Conservation (phyloP, 2,329 filamentous ascomycete species). For the Colletotrichum spinosum region DNA sequence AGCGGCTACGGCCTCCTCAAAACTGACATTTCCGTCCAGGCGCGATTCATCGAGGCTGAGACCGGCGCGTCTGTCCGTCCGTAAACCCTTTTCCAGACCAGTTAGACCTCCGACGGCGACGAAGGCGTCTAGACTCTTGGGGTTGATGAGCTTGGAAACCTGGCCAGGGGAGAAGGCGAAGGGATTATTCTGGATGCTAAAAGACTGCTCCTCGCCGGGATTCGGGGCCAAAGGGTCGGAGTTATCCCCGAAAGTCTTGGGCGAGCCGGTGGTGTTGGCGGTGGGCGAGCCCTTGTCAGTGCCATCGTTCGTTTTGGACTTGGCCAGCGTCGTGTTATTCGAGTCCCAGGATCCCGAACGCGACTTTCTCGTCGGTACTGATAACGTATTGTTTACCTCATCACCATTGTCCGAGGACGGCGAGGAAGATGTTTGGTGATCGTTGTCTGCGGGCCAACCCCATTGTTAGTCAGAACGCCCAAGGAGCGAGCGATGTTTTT, state of each 20-base stretch:
- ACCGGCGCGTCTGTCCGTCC: slow-evolving; percentile 59
- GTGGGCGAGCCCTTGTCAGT: slow-evolving; percentile 32
- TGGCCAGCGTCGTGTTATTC: slow-evolving; percentile 34
- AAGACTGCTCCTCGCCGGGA: slow-evolving; percentile 77
- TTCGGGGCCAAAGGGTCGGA: slow-evolving; percentile 39
- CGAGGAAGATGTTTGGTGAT: slow-evolving; percentile 18
- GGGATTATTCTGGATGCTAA: slow-evolving; percentile 69
- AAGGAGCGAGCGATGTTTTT: not conserved
- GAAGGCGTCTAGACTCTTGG: slow-evolving; percentile 61
- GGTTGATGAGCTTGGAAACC: slow-evolving; percentile 64
- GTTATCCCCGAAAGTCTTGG: slow-evolving; percentile 40
- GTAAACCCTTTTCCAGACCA: slow-evolving; percentile 63
- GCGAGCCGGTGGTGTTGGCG: slow-evolving; percentile 20
- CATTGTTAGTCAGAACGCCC: slow-evolving; percentile 20
- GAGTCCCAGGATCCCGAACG: slow-evolving; percentile 37
- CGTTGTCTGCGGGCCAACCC: slow-evolving; percentile 19
- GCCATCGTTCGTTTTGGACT: slow-evolving; percentile 30
- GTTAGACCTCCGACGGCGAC: slow-evolving; percentile 64
- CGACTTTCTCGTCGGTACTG: slow-evolving; percentile 38
- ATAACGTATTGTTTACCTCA: slow-evolving; percentile 37
- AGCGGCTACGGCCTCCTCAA: slow-evolving; percentile 61
- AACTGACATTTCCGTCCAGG: slow-evolving; percentile 56
- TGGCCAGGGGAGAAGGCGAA: slow-evolving; percentile 68
- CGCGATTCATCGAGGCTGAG: slow-evolving; percentile 62
- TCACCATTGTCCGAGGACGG: slow-evolving; percentile 31